These are phyloP conservation scores for Naganishia sp. DNA, from an alignment of 1,284 basidiomycete genomes.

Conservation along the genomic window DNA sequence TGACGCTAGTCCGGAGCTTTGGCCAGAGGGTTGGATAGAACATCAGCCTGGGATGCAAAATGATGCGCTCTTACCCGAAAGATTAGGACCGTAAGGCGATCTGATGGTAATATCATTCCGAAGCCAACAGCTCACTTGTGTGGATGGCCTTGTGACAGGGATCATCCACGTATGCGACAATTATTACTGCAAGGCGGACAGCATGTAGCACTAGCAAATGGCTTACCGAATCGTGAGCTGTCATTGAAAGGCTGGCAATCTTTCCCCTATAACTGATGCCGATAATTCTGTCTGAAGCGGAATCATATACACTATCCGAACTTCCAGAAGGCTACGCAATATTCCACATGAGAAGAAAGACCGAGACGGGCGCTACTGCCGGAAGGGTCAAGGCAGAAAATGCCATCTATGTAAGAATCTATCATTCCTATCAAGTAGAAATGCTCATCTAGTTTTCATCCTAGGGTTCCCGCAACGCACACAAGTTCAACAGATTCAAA, in stretches of 20 bases:
- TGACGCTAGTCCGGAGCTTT: slow-evolving; percentile 13
- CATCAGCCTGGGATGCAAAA: slow-evolving; percentile 16
- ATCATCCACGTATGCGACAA: slow-evolving; percentile 14
- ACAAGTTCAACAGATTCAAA: slow-evolving; percentile 12
- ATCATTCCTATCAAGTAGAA: no score
- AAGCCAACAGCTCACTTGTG: neutral
- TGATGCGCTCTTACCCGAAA: slow-evolving; percentile 17
- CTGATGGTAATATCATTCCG: neutral
- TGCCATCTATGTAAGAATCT: slow-evolving; percentile 5
- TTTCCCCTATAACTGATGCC: no score
- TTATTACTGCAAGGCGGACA: slow-evolving; percentile 5
- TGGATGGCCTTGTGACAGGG: neutral
- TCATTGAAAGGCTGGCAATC: neutral
- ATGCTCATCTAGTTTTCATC: neutral
- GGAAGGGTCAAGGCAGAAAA: slow-evolving; percentile 21
- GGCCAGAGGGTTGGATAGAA: slow-evolving; percentile 13
- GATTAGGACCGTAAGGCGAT: slow-evolving; percentile 18
- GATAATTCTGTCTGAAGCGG: neutral
- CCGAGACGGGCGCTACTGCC: slow-evolving; percentile 4
- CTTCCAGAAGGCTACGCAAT: slow-evolving; percentile 21
- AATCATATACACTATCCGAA: slow-evolving; percentile 3
- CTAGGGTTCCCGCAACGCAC: slow-evolving; percentile 11
- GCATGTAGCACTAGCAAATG: neutral
- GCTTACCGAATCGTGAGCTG: slow-evolving; percentile 13
- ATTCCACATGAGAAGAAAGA: slow-evolving; percentile 17